Evolutionary conservation across 1,284 basidiomycete genomes (phyloP).

Genomic region (Chondrostereum purpureum): DNA sequence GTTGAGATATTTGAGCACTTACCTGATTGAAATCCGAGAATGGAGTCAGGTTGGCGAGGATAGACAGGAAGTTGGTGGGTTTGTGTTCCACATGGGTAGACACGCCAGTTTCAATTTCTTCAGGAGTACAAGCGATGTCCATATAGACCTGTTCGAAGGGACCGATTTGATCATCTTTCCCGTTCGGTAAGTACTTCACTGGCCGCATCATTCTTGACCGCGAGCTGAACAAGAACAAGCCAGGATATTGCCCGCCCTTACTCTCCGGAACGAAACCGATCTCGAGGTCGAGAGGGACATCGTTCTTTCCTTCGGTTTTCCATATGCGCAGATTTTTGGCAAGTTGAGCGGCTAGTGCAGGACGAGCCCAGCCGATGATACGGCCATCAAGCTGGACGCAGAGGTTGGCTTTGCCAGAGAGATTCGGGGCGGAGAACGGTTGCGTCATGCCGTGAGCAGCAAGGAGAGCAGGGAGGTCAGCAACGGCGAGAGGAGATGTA

Average conservation of each 20-base stretch:
- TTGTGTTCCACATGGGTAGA: slow-evolving; percentile 92
- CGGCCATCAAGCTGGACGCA: slow-evolving; percentile 93
- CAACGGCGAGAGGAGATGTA: slow-evolving; percentile 70
- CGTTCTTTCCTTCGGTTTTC: slow-evolving; percentile 87
- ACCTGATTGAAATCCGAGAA: slow-evolving; percentile 98
- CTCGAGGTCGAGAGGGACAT: slow-evolving; percentile 91
- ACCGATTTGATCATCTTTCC: slow-evolving; percentile 85
- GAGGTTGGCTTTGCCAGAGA: slow-evolving; percentile 79
- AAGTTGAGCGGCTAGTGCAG: slow-evolving; percentile 71
- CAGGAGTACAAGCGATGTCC: slow-evolving; percentile 91
- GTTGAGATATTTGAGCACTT: slow-evolving; percentile 12
- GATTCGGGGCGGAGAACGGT: slow-evolving; percentile 60
- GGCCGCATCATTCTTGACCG: slow-evolving; percentile 97
- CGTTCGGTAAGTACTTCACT: slow-evolving; percentile 87
- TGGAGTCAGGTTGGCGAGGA: slow-evolving; percentile 75
- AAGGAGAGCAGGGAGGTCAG: slow-evolving; percentile 80
- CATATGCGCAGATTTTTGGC: slow-evolving; percentile 84
- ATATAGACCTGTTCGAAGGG: slow-evolving; percentile 99
- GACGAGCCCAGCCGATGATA: slow-evolving; percentile 92
- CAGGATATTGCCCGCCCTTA: slow-evolving; percentile 95
- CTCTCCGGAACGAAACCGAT: slow-evolving; percentile 89
- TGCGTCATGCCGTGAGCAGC: slow-evolving; percentile 93
- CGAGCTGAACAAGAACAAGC: slow-evolving; percentile 89
- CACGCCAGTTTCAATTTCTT: slow-evolving; percentile 80
- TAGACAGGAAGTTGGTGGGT: slow-evolving; percentile 93